A percentile compares a stretch with the other conserved stretches of the same genome.
These are phyloP conservation scores for Cercospora sp. DNA, from an alignment of 2,329 filamentous ascomycete genomes.

Conservation along the genomic window DNA sequence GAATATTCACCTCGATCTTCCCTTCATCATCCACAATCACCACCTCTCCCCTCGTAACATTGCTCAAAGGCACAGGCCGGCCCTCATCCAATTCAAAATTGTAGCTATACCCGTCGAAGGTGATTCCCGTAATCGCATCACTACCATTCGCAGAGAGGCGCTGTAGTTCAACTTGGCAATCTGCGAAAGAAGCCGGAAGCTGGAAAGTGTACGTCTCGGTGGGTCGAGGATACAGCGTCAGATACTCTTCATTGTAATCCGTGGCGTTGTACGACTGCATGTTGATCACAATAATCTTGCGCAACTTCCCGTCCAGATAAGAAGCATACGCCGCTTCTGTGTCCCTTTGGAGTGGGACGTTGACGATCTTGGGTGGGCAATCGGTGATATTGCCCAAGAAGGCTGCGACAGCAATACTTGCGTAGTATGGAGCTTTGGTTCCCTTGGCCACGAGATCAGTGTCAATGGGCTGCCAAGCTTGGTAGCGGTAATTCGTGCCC, in stretches of 20 bases:
- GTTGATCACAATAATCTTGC: slow-evolving; percentile 58
- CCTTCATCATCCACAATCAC: slow-evolving; percentile 41
- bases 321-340: slow-evolving; percentile 58
- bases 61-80: slow-evolving; percentile 53
- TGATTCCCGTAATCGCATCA: slow-evolving; percentile 62
- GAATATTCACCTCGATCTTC: slow-evolving; percentile 30
- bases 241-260: slow-evolving; percentile 44
- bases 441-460: slow-evolving; percentile 54
- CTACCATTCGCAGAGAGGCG: slow-evolving; percentile 62
- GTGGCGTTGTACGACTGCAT: slow-evolving; percentile 57
- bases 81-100: slow-evolving; percentile 60
- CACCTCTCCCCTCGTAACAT: slow-evolving; percentile 56
- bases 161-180: slow-evolving; percentile 43
- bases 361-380: slow-evolving; percentile 47
- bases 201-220: slow-evolving; percentile 47
- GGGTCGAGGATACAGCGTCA: slow-evolving; percentile 42
- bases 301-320: slow-evolving; percentile 49
- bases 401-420: slow-evolving; percentile 59
- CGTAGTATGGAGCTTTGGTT: slow-evolving; percentile 66
- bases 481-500: slow-evolving; percentile 63
- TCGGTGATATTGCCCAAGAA: slow-evolving; percentile 50
- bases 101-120: slow-evolving; percentile 63
- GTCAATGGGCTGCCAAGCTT: slow-evolving; percentile 59
- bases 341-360: slow-evolving; percentile 47
- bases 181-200: slow-evolving; percentile 36